These are phyloP conservation scores for Cucumis hystrix DNA, from an alignment of 306 rosid genomes.

Conservation along the genomic window DNA sequence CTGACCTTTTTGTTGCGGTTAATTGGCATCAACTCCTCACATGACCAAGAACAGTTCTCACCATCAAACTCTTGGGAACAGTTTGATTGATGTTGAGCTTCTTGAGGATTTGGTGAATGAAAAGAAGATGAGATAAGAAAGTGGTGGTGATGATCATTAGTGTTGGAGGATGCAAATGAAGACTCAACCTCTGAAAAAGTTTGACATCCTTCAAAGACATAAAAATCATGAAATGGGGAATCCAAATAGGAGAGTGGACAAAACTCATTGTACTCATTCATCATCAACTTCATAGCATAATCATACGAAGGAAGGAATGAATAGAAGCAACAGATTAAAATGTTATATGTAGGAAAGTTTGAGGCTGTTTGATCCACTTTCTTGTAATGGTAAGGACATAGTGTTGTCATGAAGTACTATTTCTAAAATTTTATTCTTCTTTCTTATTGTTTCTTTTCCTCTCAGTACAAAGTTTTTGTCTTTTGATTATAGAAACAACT, in stretches of 20 bases:
- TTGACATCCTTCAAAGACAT: background rate
- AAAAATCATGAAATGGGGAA: background rate
- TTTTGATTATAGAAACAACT: background rate
- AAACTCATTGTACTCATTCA: background rate
- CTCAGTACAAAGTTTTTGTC: background rate
- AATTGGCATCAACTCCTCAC: background rate
- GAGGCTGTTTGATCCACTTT: background rate
- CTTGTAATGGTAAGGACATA: constrained; percentile 4
- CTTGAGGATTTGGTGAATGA: background rate
- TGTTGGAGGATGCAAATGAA: background rate
- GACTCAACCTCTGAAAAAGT: background rate
- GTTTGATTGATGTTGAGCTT: background rate
- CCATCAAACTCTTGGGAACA: background rate
- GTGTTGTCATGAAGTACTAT: background rate
- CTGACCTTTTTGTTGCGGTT: background rate
- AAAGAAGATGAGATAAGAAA: background rate
- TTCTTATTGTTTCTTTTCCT: background rate
- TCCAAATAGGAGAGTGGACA: background rate
- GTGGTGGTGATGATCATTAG: background rate
- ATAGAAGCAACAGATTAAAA: background rate
- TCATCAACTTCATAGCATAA: background rate
- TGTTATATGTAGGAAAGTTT: background rate
- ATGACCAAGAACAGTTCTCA: background rate
- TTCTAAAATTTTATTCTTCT: background rate
- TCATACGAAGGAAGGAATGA: background rate